Conservation (phyloP, 1,139 yeast species). For the Saccharomyces uvarum region DNA sequence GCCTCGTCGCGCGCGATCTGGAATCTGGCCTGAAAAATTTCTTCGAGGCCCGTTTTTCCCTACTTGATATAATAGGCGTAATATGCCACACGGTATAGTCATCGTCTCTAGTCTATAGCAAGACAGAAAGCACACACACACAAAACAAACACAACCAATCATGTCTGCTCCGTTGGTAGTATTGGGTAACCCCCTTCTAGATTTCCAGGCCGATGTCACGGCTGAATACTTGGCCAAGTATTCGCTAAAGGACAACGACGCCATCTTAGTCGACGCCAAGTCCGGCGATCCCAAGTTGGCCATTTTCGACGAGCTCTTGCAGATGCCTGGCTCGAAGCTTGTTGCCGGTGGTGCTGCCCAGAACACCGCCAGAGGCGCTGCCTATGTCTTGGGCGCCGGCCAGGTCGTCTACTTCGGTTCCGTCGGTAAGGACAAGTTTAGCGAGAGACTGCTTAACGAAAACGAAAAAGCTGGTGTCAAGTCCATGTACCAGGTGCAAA, state of each 20-base stretch:
- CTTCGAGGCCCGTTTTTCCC: not conserved
- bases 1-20: not conserved
- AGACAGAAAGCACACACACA: not conserved
- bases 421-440: constrained; percentile 87
- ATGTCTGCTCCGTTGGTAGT: constrained; percentile 51
- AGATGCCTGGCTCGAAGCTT: constrained; percentile 52
- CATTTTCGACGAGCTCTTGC: constrained; percentile 70
- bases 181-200: constrained; percentile 79
- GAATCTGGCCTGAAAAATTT: not conserved
- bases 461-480: constrained; percentile 81
- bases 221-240: constrained; percentile 68
- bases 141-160: not conserved
- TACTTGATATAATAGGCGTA: not conserved
- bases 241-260: constrained; percentile 83
- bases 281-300: constrained; percentile 67
- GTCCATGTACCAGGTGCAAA: constrained; percentile 77
- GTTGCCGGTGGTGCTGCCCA: constrained; percentile 99
- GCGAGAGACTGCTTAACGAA: constrained; percentile 74
- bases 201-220: constrained; percentile 75
- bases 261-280: constrained; percentile 68
- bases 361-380: constrained; percentile 98
- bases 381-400: constrained; percentile 71
- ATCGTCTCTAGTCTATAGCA: not conserved
- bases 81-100: not conserved
- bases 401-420: constrained; percentile 93